phyloP scores from a whole-genome alignment of 129 eudicot species.

The Centella asiatica region DNA sequence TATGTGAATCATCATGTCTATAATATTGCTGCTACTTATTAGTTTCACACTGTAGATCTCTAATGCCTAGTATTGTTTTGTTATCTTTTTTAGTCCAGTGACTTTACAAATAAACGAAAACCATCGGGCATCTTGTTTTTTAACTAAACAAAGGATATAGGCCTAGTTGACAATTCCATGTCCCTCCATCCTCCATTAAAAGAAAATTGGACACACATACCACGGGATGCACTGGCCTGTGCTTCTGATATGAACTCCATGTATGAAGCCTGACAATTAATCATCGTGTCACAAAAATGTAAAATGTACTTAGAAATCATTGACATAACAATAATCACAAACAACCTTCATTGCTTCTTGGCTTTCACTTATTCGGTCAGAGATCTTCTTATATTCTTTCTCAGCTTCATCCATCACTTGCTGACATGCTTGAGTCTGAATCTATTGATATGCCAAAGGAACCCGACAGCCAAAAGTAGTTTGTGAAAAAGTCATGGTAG shows the following conservation, averaged over 20 bases:
- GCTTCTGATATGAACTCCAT: conserved; percentile 59
- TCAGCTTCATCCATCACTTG: conserved; percentile 75
- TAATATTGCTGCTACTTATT: too few relatives aligned
- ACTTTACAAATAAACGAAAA: background rate
- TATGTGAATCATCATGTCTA: too few relatives aligned
- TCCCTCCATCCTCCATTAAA: background rate
- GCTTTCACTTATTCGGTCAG: conserved; percentile 53
- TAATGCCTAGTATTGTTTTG: background rate
- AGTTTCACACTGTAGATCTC: background rate
- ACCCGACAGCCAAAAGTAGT: background rate
- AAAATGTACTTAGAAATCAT: background rate
- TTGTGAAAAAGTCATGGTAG: background rate
- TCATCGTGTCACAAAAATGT: conserved; percentile 7
- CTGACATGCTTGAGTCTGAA: conserved; percentile 82
- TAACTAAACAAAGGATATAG: too few relatives aligned
- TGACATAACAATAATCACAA: background rate
- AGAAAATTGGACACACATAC: conserved; percentile 31
- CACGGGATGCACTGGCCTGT: conserved; percentile 68
- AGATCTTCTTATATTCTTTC: conserved; percentile 73
- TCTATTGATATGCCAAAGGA: conserved; percentile 26
- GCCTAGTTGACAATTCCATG: too few relatives aligned
- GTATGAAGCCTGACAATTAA: conserved; percentile 63
- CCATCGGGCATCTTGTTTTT: background rate
- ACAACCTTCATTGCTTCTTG: conserved; percentile 80
- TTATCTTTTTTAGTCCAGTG: background rate